phyloP scores from a whole-genome alignment of 768 basidiomycete genomes.

The Exsudoporus frostii region DNA sequence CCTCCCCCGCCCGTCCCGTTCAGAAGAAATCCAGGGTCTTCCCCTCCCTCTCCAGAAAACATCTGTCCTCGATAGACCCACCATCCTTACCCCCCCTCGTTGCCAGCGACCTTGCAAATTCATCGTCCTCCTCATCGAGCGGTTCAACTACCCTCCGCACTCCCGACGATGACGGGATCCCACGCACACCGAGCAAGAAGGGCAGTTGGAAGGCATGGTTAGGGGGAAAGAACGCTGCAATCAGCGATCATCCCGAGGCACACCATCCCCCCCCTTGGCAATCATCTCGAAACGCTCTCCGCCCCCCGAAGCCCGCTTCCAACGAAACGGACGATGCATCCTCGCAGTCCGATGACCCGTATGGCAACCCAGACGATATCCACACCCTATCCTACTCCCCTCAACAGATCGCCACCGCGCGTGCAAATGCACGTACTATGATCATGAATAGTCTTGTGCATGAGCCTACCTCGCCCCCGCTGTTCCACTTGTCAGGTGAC shows the following conservation, averaged over 20 bases:
- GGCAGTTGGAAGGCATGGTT: conserved; percentile 61
- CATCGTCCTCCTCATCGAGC: conserved; percentile 62
- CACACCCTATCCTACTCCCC: conserved; percentile 15
- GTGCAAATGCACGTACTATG: conserved; percentile 39
- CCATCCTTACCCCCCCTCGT: conserved; percentile 21
- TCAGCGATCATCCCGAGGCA: conserved; percentile 28
- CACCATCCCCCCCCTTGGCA: conserved; percentile 32
- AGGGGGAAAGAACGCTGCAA: conserved; percentile 34
- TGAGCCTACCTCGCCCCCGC: conserved; percentile 44
- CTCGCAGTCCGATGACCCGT: conserved; percentile 37
- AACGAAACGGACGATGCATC: conserved; percentile 35
- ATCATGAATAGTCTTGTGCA: conserved; percentile 47
- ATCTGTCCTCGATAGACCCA: conserved; percentile 11
- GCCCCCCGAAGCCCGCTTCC: conserved; percentile 21
- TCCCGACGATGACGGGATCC: conserved; percentile 53
- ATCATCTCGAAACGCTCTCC: conserved; percentile 22
- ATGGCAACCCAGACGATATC: conserved; percentile 19
- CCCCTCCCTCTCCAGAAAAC: conserved; percentile 30
- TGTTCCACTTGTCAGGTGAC: conserved; percentile 37
- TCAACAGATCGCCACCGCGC: conserved; percentile 32
- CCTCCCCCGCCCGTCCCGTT: conserved; percentile 5
- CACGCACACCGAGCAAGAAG: conserved; percentile 37
- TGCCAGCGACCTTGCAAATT: conserved; percentile 39
- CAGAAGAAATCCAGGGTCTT: conserved; percentile 26
- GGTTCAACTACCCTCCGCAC: conserved; percentile 52